Evolutionary conservation across 495 filamentous ascomycete genomes (phyloP).

Genomic region (Penicillium robsamsonii): DNA sequence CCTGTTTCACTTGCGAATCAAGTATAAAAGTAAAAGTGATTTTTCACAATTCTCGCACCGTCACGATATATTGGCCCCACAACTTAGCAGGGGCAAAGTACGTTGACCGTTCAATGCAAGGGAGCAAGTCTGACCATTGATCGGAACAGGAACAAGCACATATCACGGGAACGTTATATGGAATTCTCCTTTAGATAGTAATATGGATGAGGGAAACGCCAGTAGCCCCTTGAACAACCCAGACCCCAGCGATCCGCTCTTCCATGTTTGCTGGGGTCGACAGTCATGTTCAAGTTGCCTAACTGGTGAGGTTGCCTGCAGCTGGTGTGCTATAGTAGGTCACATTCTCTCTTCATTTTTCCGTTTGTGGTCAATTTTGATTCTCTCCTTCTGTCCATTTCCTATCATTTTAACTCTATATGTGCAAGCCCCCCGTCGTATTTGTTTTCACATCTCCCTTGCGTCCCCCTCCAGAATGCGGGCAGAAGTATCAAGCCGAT

Average conservation of each 20-base stretch:
- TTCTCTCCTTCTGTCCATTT: background rate
- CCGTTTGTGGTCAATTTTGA: background rate
- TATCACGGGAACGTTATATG: constrained; percentile 12
- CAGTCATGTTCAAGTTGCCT: constrained; percentile 48
- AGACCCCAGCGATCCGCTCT: constrained; percentile 31
- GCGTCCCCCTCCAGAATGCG: constrained; percentile 1
- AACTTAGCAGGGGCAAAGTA: background rate
- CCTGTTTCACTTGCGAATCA: background rate
- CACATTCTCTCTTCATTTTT: background rate
- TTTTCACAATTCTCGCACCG: background rate
- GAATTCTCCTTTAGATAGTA: background rate
- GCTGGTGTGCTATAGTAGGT: constrained; percentile 57
- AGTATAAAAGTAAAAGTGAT: background rate
- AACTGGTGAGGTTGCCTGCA: constrained; percentile 40
- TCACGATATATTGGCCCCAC: constrained; percentile 11
- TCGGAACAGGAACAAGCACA: background rate
- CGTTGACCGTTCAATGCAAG: background rate
- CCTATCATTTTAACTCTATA: constrained; percentile 3
- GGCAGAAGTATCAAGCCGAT: constrained; percentile 4
- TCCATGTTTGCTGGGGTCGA: constrained; percentile 44
- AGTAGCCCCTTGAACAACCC: constrained; percentile 7
- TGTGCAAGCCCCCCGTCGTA: background rate
- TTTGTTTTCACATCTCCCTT: constrained; percentile 13
- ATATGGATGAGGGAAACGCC: constrained; percentile 10
- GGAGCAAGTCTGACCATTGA: background rate